Percentiles rank a stretch among this genome's conserved stretches.
phyloP scores from a whole-genome alignment of 495 filamentous ascomycete species.

The Aspergillus carlsbadensis region DNA sequence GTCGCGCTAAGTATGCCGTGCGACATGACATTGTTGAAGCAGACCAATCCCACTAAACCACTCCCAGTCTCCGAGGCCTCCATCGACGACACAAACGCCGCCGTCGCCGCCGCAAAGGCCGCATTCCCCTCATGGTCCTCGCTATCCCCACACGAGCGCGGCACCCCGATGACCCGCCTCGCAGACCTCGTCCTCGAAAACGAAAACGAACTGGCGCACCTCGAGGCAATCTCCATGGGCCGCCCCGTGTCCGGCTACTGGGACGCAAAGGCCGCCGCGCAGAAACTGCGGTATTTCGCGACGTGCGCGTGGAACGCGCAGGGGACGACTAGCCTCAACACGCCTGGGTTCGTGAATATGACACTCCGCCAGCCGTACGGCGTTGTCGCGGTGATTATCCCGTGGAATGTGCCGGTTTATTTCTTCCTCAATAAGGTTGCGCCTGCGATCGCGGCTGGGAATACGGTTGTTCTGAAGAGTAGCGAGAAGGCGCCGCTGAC shows the following conservation, averaged over 20 bases:
- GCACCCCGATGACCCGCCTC: constrained; percentile 49
- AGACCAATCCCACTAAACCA: no score
- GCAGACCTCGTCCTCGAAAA: constrained; percentile 47
- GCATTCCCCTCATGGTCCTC: constrained; percentile 59
- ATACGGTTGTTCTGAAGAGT: constrained; percentile 56
- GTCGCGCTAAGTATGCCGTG: no score
- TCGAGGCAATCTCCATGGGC: constrained; percentile 38
- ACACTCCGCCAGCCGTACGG: constrained; percentile 33
- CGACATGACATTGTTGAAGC: no score
- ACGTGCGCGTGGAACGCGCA: constrained; percentile 24
- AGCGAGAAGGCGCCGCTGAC: constrained; percentile 58
- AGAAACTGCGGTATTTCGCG: no score
- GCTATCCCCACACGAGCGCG: constrained; percentile 42
- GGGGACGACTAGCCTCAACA: constrained; percentile 58
- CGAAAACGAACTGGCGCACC: constrained; percentile 47
- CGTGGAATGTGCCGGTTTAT: constrained; percentile 33
- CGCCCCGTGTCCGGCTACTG: constrained; percentile 29
- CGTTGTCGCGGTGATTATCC: constrained; percentile 34
- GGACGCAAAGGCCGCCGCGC: constrained; percentile 8
- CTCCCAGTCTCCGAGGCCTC: constrained; percentile 50
- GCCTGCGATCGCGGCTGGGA: constrained; percentile 55
- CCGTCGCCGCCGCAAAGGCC: constrained; percentile 57
- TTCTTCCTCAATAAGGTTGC: constrained; percentile 49
- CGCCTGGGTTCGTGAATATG: constrained; percentile 53
- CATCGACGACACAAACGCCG: constrained; percentile 52